Evolutionary conservation across 352 stramenopile genomes (phyloP), one percentile per base, ranked within the genome.

Genomic region (Globisporangium barbulae): DNA sequence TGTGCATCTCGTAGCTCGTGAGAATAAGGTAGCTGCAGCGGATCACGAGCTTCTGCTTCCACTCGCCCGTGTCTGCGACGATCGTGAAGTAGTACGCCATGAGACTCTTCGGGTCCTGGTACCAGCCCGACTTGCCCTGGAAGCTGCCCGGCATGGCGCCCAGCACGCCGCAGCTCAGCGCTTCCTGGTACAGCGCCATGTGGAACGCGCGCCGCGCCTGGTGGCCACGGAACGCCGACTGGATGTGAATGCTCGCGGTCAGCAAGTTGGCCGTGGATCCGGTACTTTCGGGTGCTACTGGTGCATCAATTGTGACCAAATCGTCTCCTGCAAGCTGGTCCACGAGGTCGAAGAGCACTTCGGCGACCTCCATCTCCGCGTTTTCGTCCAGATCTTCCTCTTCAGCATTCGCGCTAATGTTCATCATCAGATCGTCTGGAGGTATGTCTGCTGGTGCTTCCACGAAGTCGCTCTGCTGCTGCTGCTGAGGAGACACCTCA

Each of bases 61-160:
- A 93, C 53, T 89, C 81, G 62, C 79, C 78, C 41, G 77, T 68
- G 48, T 74, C 69, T 2, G 77, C 39, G 7, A 73, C 60, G 41
- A 93, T 75, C 15, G 71, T 67, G 50, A 93, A 93, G 71, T 90
- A 91, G 69, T 93, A 90, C 50, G 84, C 84, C 52, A 86, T 76
- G 54, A 86, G 69, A 19, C 75, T 84, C 73, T 88, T 88, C 9
- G 79, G 79, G 70, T 93, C 81, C 67, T 91, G 71, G 64, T 93
- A 93, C 81, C 84, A 91, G 13, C 84, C 82, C 1, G 77, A 84
- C 6, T 65, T 71, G 37, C 82, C 84, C 63, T 93, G 82, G 2
- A 72, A 67, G 0, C 79, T 91, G 21, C 82, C 76, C 3, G 84
- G 81, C 81, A 91, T 90, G 5, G 81, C 84, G 25, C 84, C 84